Evolutionary conservation across 2,329 filamentous ascomycete species (phyloP).

Genomic region (Cladosporium velox): DNA sequence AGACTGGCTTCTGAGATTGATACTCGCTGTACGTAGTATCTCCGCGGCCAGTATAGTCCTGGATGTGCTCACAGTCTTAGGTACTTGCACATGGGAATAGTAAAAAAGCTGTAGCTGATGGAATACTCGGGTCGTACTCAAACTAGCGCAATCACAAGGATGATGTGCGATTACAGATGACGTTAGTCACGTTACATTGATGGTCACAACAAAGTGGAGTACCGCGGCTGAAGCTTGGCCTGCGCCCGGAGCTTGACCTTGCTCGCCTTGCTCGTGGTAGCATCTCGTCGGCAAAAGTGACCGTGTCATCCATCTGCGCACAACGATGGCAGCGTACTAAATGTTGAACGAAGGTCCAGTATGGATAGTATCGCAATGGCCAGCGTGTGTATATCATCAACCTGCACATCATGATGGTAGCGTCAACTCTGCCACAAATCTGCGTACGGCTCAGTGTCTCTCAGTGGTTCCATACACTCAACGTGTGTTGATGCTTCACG

Average conservation of each 20-base stretch:
- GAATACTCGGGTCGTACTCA: neutral
- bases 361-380: neutral
- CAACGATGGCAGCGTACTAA: neutral
- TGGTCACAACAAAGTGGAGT: neutral
- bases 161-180: slow-evolving; percentile 8
- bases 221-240: slow-evolving; percentile 15
- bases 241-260: slow-evolving; percentile 8
- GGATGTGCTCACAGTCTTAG: neutral
- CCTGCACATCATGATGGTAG: neutral
- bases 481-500: neutral
- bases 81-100: neutral
- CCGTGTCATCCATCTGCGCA: neutral
- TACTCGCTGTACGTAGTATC: neutral
- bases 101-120: no score
- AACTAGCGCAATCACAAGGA: neutral
- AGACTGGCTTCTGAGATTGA: neutral
- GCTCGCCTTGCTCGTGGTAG: neutral
- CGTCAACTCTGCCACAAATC: neutral
- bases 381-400: neutral
- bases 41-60: neutral
- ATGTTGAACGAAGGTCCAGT: neutral
- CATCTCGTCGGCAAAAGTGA: neutral
- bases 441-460: neutral
- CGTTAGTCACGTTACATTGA: slow-evolving; percentile 11
- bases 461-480: neutral